Base-by-base conservation (phyloP, 257 asterid species). In the Solanum pennellii region DNA sequence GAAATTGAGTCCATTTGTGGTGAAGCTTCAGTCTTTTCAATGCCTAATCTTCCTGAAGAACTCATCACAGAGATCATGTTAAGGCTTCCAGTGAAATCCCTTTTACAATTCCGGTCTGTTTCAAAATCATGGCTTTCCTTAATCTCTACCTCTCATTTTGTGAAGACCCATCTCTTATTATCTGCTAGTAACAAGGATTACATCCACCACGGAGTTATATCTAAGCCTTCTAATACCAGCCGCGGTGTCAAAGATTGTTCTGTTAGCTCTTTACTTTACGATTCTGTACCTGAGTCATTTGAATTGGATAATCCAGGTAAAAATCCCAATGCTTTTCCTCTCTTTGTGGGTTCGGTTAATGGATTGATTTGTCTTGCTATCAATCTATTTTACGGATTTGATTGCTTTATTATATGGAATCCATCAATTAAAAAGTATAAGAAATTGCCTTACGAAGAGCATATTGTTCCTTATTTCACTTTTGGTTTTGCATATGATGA, bases 341-440 rank as follows among this genome's bases (percentile, higher is more conserved):
- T 15, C 1, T 1, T 66, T 27, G 20, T 66, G 18, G 74, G 37
- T 66, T 66, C 74, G 31, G 37, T 27, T 8, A 66, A 27, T 66
- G 74, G 37, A 66, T 66, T 66, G 37, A 66, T 66, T 66, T 66
- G 37, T 66, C 37, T 66, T 65, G 72, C 69, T 9, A 9, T 60
- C 29, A 21, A 23, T 60, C 29, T 12, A 9, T 92, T 92, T 88
- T 59, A 94, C 59, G 96, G 95, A 21, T 73, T 93, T 83, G 68
- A 87, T 31, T 83, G 88, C 5, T 60, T 93, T 76, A 42, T 89
- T 39, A 52, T 94, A 47, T 92, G 92, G 93, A 93, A 93, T 85
- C 96, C 98, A 12, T 65, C 93, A 23, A 83, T 91, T 6, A 90
- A 89, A 87, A 83, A 86, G 18, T 90, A 59, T 83, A 89, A 90